Evolutionary conservation across 495 filamentous ascomycete species (phyloP), one percentile per base, ranked within the genome.

Genomic region (Penicillium lividum): DNA sequence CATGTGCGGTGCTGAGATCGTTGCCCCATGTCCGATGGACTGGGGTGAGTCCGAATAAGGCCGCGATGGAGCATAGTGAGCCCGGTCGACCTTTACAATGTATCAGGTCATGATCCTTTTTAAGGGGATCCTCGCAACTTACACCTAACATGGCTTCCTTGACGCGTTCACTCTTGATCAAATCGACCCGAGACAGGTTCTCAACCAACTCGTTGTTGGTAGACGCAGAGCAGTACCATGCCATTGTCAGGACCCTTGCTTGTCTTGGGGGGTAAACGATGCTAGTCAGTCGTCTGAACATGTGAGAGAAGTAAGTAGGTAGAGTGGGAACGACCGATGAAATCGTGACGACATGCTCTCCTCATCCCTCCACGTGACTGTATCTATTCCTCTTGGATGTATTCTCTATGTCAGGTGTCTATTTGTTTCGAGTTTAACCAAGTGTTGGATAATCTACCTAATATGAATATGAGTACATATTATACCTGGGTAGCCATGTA

Each of bases 1-100:
- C 91, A 98, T 98, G 80, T 98, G 94, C 16, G 94, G 94, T 22
- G 94, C 94, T 30, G 89, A 93, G 63, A 98, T 98, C 52, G 95
- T 98, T 52, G 94, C 94, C 15, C 70, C 63, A 71, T 90, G 84
- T 52, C 95, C 93, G 74, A 98, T 98, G 55, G 83, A 67, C 72
- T 98, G 93, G 8, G 94, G 94, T 27, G 86, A 90, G 80, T 98
- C 94, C 52, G 90, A 84, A 77, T 98, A 98, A 1, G 94, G 84
- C 47, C 83, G 82, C 18, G 86, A 82, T 5, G 80, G 81, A 29
- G 78, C 74, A 78, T 93, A 98, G 73, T 97, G 85, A 3, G 86
- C 92, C 51, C 94, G 84, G 71, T 98, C 94, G 68, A 98, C 93
- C 89, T 93, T 60, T 4, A 10, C 4, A 4, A 16, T 40, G 6